These are phyloP conservation scores for Pneumocystis murina DNA, from an alignment of 1,139 yeast genomes.

Conservation along the genomic window DNA sequence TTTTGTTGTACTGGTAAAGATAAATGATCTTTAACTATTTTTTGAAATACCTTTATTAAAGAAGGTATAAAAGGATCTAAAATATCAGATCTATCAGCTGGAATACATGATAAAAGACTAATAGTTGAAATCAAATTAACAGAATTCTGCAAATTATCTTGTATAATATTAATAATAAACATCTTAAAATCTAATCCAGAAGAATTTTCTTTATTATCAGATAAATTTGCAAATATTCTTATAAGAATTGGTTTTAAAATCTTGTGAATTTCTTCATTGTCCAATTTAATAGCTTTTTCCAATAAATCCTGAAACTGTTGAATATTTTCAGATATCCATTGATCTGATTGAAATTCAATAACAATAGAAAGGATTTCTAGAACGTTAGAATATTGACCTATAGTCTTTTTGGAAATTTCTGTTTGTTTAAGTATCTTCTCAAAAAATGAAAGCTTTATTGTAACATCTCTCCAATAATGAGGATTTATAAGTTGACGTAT, in stretches of 20 bases:
- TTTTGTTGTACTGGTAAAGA: constrained; percentile 12
- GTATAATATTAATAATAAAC: constrained; percentile 49
- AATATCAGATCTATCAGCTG: constrained; percentile 54
- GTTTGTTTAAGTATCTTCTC: constrained; percentile 71
- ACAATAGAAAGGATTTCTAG: constrained; percentile 81
- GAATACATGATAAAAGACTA: constrained; percentile 69
- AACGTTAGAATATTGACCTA: constrained; percentile 78
- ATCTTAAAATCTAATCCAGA: constrained; percentile 47
- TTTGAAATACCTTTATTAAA: constrained; percentile 74
- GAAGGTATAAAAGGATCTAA: constrained; percentile 61
- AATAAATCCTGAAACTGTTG: constrained; percentile 54
- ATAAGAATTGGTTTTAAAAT: constrained; percentile 52
- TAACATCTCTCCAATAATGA: constrained; percentile 71
- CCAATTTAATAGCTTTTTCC: constrained; percentile 71
- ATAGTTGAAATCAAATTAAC: constrained; percentile 83
- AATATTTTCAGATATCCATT: constrained; percentile 64
- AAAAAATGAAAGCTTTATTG: constrained; percentile 68
- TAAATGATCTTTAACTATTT: constrained; percentile 77
- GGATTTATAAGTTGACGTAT: constrained; percentile 59
- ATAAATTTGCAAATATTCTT: constrained; percentile 33
- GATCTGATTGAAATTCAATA: constrained; percentile 55
- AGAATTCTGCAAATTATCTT: constrained; percentile 61
- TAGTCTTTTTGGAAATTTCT: constrained; percentile 47
- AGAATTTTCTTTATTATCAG: constrained; percentile 32
- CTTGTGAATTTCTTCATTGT: constrained; percentile 41